Base-by-base conservation (phyloP, 192 early-diverging fungal species). In the Chytriomyces confervae region DNA sequence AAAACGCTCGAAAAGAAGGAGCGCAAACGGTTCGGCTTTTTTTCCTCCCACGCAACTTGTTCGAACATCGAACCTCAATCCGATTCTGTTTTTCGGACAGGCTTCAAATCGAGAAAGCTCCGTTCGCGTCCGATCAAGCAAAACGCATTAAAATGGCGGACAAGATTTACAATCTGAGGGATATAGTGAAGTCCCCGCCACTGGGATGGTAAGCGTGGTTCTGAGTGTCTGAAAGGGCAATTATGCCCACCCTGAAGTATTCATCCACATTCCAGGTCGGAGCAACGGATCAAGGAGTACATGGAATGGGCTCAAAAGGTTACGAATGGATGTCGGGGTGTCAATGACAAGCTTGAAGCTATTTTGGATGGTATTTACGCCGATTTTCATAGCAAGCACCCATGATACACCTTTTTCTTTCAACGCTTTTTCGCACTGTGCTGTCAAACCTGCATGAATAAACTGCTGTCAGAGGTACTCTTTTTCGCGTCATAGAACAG, bases 81-180 rank as follows among this genome's bases (percentile, higher is more conserved):
- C 45, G 7, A 78, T 48, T 7, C 43, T 7, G 57, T 79, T 84
- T 79, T 84, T 24, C n/a, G 24, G 29, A 36, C 57, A 82, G 81
- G 24, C 61, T 83, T n/a, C 91, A 92, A 77, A 79, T 91, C 44
- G 87, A 81, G 13, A 84, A 10, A n/a, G 88, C 87, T 2, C 80
- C 89, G 9, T 48, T 64, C 27, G 9, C 24, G 2, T 24, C 18
- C 9, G 36, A 24, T 5, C 66, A 89, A 75, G 91, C 89, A 16
- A 90, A 91, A 79, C 77, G 84, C n/a, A 85, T 91, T 10, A 92
- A 92, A 70, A 71, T 92, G 44, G 91, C 90, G 5, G 91, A 92
- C 71, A 92, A 92, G 75, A 77, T 85, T 8, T 85, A 91, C 70
- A 92, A 92, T 77, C 73, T 92, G 62, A 69, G 84, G 10, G 89